Conservation (phyloP, 192 early-diverging fungal genomes). For the Kickxella alabastrina region DNA sequence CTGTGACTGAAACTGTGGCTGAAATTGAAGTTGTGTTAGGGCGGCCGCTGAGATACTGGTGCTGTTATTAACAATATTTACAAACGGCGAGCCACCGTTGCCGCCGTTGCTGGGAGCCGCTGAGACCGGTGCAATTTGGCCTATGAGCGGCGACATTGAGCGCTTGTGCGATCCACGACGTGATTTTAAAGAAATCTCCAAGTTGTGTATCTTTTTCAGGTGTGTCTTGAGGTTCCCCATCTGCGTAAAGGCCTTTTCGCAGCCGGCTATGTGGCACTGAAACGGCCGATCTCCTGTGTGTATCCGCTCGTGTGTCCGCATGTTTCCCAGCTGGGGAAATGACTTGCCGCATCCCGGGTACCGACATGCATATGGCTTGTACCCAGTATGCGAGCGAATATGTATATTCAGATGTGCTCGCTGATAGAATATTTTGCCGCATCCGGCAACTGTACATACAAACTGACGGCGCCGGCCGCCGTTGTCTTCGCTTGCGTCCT, state of each 20-base stretch:
- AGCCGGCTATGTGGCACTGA: conserved; percentile 60
- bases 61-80: conserved; percentile 7
- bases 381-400: conserved; percentile 54
- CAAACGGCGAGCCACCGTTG: background rate
- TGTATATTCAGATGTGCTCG: conserved; percentile 74
- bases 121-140: background rate
- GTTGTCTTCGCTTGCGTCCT: conserved; percentile 42
- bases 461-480: conserved; percentile 43
- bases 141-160: background rate
- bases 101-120: background rate
- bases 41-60: background rate
- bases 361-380: conserved; percentile 57
- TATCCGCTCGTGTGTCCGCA: conserved; percentile 77
- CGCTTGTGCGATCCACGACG: conserved; percentile 3
- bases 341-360: conserved; percentile 69
- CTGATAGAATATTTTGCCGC: conserved; percentile 65
- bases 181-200: conserved; percentile 4
- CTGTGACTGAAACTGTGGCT: background rate
- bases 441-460: conserved; percentile 52
- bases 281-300: conserved; percentile 77
- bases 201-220: conserved; percentile 40
- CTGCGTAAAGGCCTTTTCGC: conserved; percentile 71
- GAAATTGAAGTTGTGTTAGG: conserved; percentile 1
- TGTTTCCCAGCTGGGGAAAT: conserved; percentile 77
- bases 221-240: conserved; percentile 64